phyloP scores from a whole-genome alignment of 345 rosid genomes.

The Noccaea bulbosa region DNA sequence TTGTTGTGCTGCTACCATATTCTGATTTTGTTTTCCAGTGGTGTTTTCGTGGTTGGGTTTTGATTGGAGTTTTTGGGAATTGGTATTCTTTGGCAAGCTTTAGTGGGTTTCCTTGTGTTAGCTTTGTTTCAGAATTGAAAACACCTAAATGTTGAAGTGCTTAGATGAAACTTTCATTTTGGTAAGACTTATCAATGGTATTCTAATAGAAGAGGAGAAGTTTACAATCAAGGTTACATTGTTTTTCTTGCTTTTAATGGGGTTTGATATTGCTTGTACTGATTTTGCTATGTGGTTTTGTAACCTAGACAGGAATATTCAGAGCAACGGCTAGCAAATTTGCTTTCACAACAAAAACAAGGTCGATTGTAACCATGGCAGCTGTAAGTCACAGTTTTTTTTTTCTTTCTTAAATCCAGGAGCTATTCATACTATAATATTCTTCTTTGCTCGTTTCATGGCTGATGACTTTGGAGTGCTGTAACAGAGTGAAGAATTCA shows the following conservation, averaged over 20 bases:
- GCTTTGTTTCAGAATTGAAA: not conserved
- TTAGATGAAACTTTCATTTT: conserved; percentile 24
- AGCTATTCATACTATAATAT: not conserved
- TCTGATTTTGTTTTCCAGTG: conserved; percentile 8
- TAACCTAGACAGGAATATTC: conserved; percentile 75
- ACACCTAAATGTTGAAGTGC: conserved; percentile 8
- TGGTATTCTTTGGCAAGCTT: not conserved
- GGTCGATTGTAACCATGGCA: conserved; percentile 64
- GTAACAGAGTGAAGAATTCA: conserved; percentile 57
- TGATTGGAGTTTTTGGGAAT: not conserved
- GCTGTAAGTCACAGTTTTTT: conserved; percentile 47
- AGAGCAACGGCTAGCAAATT: conserved; percentile 57
- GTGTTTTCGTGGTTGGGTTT: not conserved
- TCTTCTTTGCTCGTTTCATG: not conserved
- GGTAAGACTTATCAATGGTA: conserved; percentile 1
- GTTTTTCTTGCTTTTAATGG: not conserved
- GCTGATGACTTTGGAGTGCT: conserved; percentile 10
- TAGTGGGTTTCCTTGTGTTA: not conserved
- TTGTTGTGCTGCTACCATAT: not conserved
- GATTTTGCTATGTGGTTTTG: conserved; percentile 38
- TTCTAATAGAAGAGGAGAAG: not conserved
- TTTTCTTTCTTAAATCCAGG: not conserved
- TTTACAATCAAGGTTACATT: not conserved
- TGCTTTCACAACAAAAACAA: conserved; percentile 40
- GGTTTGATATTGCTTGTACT: conserved; percentile 32